Evolutionary conservation across 148 eudicot genomes (phyloP), one percentile per base, ranked within the genome.

Genomic region (Spergularia bocconei): DNA sequence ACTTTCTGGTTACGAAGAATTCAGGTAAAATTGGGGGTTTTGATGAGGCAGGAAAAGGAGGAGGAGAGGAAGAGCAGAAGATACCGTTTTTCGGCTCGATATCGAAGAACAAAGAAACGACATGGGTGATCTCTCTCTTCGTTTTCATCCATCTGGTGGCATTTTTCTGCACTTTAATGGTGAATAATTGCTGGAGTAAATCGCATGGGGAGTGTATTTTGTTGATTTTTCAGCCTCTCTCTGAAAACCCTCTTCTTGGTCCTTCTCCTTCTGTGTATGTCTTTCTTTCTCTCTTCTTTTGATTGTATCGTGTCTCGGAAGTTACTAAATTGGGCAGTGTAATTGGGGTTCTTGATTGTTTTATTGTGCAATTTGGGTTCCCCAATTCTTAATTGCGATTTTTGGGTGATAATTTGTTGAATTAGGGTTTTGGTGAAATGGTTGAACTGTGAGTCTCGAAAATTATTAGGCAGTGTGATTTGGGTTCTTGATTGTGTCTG

Each of bases 231-330:
- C 98, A 93, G 80, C 91, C 89, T 48, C 85, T 93, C 8, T 47
- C 78, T 7, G 98, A 93, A 70, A 93, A 93, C 73, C 98, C 96
- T 53, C 78, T 93, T 19, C 96, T 93, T 50, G 96, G 93, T 1
- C 98, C 98, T 38, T 93, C 98, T 21, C 73, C 88, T 75, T 85
- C 93, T 36, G 79, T 83, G 98, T 91, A 55, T 80, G 88, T 69
- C 47, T 11, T n/a, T 19, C 44, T 29, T 29, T 48, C 21, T 70
- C 57, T 70, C n/a, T 13, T 16, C 15, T 47, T 82, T 7, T n/a
- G 50, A 2, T n/a, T 65, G 16, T 23, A 29, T 59, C 36, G 25
- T 4, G 47, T 52, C 19, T 53, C 39, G 23, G 9, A 2, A 50
- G 11, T n/a, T 67, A 19, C 36, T 29, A 3, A 29, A 29, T 69